These are phyloP conservation scores for Syncephalastrum monosporum DNA, from an alignment of 371 early-diverging fungal species.

Conservation along the genomic window DNA sequence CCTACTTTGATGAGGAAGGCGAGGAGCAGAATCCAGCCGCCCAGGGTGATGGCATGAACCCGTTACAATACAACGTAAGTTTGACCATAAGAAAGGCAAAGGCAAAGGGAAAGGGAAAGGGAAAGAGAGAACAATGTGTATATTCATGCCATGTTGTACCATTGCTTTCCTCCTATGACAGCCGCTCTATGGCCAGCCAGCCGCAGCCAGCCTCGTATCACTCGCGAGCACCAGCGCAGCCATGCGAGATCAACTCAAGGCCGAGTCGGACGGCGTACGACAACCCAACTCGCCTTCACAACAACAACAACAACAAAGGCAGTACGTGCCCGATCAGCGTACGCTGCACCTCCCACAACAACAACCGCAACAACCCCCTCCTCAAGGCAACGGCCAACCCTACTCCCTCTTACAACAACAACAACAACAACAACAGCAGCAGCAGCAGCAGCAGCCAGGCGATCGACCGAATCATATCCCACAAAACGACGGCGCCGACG, in stretches of 20 bases:
- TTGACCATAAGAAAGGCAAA: too few relatives aligned
- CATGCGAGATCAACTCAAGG: too few relatives aligned
- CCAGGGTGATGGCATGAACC: constrained; percentile 4
- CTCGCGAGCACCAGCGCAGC: too few relatives aligned
- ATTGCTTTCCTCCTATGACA: too few relatives aligned
- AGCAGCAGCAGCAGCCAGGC: constrained; percentile 8
- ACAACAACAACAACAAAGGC: too few relatives aligned
- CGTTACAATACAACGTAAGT: constrained; percentile 28
- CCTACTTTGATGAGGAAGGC: constrained; percentile 34
- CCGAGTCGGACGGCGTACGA: too few relatives aligned
- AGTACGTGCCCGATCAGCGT: too few relatives aligned
- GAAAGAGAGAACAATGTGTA: neutral
- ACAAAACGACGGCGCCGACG: constrained; percentile 43
- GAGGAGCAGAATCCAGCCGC: constrained; percentile 6
- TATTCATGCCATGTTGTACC: too few relatives aligned
- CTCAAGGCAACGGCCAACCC: too few relatives aligned
- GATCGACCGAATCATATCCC: constrained; percentile 35
- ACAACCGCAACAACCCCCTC: constrained; percentile 32
- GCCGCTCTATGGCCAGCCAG: too few relatives aligned
- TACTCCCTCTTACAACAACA: constrained; percentile 12
- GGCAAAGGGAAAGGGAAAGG: neutral
- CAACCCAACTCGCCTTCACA: too few relatives aligned
- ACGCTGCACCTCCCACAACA: constrained; percentile 9
- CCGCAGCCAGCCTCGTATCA: too few relatives aligned
- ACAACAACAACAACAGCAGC: neutral